Conservation (phyloP, 192 early-diverging fungal species). For the Coemansia sp. region DNA sequence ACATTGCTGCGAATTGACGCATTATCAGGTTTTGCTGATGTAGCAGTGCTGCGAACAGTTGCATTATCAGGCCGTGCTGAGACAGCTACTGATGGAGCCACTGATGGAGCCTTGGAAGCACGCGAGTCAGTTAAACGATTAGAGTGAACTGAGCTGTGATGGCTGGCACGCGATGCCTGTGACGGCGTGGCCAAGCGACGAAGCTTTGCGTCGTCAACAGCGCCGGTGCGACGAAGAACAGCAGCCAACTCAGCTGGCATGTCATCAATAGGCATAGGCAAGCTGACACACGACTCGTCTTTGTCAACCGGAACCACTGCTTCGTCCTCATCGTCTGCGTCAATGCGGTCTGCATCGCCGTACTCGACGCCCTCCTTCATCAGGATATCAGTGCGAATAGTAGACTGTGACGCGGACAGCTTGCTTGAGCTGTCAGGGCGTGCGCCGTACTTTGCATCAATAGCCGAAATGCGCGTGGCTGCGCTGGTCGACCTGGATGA, state of each 20-base stretch:
- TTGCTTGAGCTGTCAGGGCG: constrained; percentile 30
- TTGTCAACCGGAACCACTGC: constrained; percentile 39
- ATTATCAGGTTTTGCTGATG: no score
- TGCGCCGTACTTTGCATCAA: constrained; percentile 26
- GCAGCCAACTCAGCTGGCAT: constrained; percentile 50
- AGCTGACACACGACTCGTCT: constrained; percentile 38
- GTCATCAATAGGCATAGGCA: constrained; percentile 46
- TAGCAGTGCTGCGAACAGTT: no score
- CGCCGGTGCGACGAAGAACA: constrained; percentile 49
- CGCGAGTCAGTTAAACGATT: neutral
- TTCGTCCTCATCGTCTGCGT: constrained; percentile 30
- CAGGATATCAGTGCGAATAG: constrained; percentile 44
- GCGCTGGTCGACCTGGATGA: constrained; percentile 46
- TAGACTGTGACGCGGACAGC: constrained; percentile 45
- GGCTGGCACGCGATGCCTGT: constrained; percentile 8
- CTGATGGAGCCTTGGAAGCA: neutral
- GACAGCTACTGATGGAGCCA: neutral
- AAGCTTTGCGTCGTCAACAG: constrained; percentile 26
- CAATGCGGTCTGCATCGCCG: constrained; percentile 28
- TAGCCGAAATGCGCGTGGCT: constrained; percentile 38
- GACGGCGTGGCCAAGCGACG: constrained; percentile 28
- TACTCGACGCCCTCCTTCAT: constrained; percentile 46
- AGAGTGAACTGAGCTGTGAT: constrained; percentile 9
- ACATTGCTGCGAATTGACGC: no score
- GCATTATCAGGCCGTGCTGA: no score